Conservation (phyloP, 768 basidiomycete species). For the Crassisporium funariophilum region DNA sequence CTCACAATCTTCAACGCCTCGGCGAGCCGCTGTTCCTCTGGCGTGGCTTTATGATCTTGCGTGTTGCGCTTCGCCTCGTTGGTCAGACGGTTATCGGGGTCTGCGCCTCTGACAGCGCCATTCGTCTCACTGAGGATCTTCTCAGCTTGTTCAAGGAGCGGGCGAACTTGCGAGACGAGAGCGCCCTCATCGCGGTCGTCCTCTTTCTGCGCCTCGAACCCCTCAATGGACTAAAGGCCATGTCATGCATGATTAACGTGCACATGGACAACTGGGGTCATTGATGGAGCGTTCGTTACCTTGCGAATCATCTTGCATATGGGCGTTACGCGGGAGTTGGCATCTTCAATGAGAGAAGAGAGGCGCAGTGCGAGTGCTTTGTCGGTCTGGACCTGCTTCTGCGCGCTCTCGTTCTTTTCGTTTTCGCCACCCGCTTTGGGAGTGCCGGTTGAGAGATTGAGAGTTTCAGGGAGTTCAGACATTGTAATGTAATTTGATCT, state of each 20-base stretch:
- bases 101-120: slow-evolving; percentile 37
- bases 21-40: slow-evolving; percentile 40
- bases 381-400: slow-evolving; percentile 26
- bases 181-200: slow-evolving; percentile 38
- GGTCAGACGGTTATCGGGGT: slow-evolving; percentile 36
- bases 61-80: slow-evolving; percentile 36
- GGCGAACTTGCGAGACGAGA: slow-evolving; percentile 37
- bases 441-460: too few relatives aligned
- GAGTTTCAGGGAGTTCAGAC: too few relatives aligned
- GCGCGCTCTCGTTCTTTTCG: not conserved
- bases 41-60: slow-evolving; percentile 38
- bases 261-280: too few relatives aligned
- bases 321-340: slow-evolving; percentile 31
- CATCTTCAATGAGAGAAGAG: slow-evolving; percentile 36
- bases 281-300: too few relatives aligned
- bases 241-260: too few relatives aligned
- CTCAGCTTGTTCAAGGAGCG: slow-evolving; percentile 38
- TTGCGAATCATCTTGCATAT: slow-evolving; percentile 39
- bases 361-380: slow-evolving; percentile 35
- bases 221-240: slow-evolving; percentile 33
- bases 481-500: too few relatives aligned
- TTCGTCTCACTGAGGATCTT: slow-evolving; percentile 40
- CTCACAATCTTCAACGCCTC: slow-evolving; percentile 38
- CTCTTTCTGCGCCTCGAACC: slow-evolving; percentile 33
- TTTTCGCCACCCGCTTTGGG: too few relatives aligned